Base-by-base conservation (phyloP, 106 monocot genomes). In the Cymbidium sinense region DNA sequence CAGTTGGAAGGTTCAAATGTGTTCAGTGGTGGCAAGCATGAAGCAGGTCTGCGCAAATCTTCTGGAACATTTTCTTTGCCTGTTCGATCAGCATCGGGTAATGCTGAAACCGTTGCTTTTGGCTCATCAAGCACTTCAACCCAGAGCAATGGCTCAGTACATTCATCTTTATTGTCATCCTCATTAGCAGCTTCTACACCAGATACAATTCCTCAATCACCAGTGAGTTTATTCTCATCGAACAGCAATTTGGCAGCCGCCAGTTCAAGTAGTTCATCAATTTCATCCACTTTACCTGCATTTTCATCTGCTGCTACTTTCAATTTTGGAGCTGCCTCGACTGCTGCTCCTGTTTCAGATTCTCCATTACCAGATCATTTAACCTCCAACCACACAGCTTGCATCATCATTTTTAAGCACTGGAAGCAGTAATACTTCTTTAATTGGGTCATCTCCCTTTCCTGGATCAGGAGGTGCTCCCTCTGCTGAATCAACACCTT, bases 111-210 rank as follows among this genome's bases (percentile, higher is more conserved):
- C 62, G 72, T 78, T 78, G 5, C 78, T 64, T 81, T 79, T 79
- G 81, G 81, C 31, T 29, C 76, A 25, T 72, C 84, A 47, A 35
- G 50, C 2, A 76, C 36, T 65, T 31, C 76, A 21, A 79, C 34
- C 70, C 43, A 76, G 29, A 83, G 73, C 44, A 77, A 82, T 74
- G 78, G 81, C 50, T 74, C 77, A 13, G 34, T 81, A 70, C 19
- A 51, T 74, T 69, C 75, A 11, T 30, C 74, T 19, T 70, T 74
- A 74, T 47, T 72, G 36, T n/a, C 77, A 29, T 34, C 69, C 13
- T 69, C 64, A 36, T 13, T 41, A 62, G 70, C 62, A 34, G 18
- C 44, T 77, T 61, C 73, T 76, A 47, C 71, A 23, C 34, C 64
- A 15, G 13, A 51, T 30, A 2, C 52, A 74, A 75, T 33, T 15